Conservation (phyloP, 2,329 filamentous ascomycete genomes). For the Exophiala lecanii-corni region DNA sequence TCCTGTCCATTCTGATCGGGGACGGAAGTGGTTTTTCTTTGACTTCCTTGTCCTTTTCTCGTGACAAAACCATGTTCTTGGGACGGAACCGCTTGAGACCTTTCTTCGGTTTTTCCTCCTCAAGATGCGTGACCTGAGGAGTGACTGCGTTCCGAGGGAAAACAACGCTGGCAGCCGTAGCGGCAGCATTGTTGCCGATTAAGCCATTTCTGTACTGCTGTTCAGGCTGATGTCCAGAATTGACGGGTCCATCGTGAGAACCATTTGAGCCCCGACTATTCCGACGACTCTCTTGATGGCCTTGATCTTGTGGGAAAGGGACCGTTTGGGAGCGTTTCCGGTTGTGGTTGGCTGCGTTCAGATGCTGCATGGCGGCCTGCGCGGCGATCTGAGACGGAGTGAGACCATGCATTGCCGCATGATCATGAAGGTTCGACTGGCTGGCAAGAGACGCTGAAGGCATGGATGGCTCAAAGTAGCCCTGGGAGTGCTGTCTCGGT, state of each 20-base stretch:
- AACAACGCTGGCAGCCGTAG: constrained; percentile 58
- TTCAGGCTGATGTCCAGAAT: constrained; percentile 20
- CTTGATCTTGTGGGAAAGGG: constrained; percentile 34
- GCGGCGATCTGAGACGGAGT: constrained; percentile 61
- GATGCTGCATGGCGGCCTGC: constrained; percentile 60
- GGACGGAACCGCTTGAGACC: constrained; percentile 67
- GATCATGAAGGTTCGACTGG: constrained; percentile 30
- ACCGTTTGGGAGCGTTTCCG: constrained; percentile 55
- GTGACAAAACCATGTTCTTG: constrained; percentile 59
- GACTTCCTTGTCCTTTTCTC: constrained; percentile 48
- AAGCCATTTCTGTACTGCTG: constrained; percentile 47
- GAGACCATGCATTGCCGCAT: constrained; percentile 42
- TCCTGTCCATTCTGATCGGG: constrained; percentile 54
- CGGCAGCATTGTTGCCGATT: constrained; percentile 52
- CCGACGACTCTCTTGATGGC: constrained; percentile 28
- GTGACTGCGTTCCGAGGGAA: constrained; percentile 50
- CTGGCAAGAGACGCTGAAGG: constrained; percentile 46
- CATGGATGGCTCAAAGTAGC: constrained; percentile 63
- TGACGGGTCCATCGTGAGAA: constrained; percentile 27
- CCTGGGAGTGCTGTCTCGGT: constrained; percentile 55
- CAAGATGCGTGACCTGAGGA: constrained; percentile 25
- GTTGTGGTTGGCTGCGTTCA: constrained; percentile 37
- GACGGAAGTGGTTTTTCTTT: constrained; percentile 54
- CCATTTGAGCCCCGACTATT: constrained; percentile 33
- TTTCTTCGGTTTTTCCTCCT: constrained; percentile 43